Base-by-base conservation (phyloP, 768 basidiomycete genomes). In the Pleurotus salmoneostramineus region DNA sequence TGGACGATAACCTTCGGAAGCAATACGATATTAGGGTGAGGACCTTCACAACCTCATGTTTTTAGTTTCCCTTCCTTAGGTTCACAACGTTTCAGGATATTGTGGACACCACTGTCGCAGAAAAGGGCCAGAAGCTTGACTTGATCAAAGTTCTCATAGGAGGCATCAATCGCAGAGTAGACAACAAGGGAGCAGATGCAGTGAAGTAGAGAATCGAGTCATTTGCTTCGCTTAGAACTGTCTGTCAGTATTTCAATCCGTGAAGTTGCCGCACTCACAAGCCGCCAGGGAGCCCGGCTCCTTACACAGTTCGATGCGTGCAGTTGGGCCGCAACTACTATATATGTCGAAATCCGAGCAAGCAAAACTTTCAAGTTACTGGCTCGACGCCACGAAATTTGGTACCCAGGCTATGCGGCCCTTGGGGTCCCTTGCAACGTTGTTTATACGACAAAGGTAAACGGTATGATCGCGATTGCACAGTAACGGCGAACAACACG, bases 111-210 rank as follows among this genome's bases (percentile, higher is more conserved):
- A 84, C 83, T 0, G 77, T 55, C 5, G 55, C 77, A 6, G 82
- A 76, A 57, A 65, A 67, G 3, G 77, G 72, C 8, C 65, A 72
- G n/a, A 61, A 73, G 15, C 61, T 86, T 60, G 77, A 79, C 27
- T 68, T 88, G 58, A 74, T 81, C 60, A 88, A 88, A 67, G 78
- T 83, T 37, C 71, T 88, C 15, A 69, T 87, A 35, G 87, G 87
- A 10, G 87, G 84, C 1, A 79, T 88, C 51, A 84, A 85, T 63
- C 74, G 84, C 32, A 57, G 65, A 32, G 57, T 66, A 11, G 65
- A 64, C 45, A 50, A 56, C 45, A 60, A 47, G 40, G 65, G 65
- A 46, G 32, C 56, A 21, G 56, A 32, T 3, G 56, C 35, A 45
- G 56, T 56, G 31, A 46, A 45, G 56, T 8, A 45, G 42, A 46